phyloP scores from a whole-genome alignment of 2,329 filamentous ascomycete species.

The Calonectria henricotiae region DNA sequence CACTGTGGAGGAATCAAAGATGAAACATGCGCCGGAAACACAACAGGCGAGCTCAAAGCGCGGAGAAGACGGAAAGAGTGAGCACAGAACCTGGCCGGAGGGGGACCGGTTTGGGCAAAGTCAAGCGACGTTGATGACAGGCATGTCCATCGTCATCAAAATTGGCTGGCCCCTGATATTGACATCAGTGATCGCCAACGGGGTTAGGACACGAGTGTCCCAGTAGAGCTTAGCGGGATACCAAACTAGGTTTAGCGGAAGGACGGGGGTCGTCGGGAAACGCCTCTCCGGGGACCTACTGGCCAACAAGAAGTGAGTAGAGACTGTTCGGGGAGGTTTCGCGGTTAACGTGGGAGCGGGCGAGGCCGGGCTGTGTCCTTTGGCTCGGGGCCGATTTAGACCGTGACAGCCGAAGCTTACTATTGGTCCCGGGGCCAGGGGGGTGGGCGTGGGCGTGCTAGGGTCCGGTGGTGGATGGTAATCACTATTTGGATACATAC shows the following conservation, averaged over 20 bases:
- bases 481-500: constrained; percentile 13
- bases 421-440: constrained; percentile 43
- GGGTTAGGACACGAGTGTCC: constrained; percentile 48
- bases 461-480: constrained; percentile 5
- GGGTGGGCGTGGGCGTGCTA: constrained; percentile 1
- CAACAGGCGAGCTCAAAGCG: constrained; percentile 20
- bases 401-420: constrained; percentile 42
- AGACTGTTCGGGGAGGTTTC: constrained; percentile 32
- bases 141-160: constrained; percentile 46
- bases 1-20: constrained; percentile 39
- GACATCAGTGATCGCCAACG: constrained; percentile 52
- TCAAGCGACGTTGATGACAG: constrained; percentile 42
- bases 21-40: constrained; percentile 47
- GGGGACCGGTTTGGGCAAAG: constrained; percentile 37
- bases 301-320: constrained; percentile 42
- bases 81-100: constrained; percentile 21
- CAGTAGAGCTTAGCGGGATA: constrained; percentile 41
- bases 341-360: constrained; percentile 38
- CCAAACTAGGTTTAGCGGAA: constrained; percentile 39
- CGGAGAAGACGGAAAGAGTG: constrained; percentile 25
- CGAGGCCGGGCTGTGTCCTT: constrained; percentile 49
- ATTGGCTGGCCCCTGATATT: constrained; percentile 34
- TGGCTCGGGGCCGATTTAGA: constrained; percentile 50
- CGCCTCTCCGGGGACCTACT: constrained; percentile 45
- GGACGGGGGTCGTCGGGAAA: constrained; percentile 33